Base-by-base conservation (phyloP, 805 yeast genomes). In the Wickerhamomyces rabaulensis region DNA sequence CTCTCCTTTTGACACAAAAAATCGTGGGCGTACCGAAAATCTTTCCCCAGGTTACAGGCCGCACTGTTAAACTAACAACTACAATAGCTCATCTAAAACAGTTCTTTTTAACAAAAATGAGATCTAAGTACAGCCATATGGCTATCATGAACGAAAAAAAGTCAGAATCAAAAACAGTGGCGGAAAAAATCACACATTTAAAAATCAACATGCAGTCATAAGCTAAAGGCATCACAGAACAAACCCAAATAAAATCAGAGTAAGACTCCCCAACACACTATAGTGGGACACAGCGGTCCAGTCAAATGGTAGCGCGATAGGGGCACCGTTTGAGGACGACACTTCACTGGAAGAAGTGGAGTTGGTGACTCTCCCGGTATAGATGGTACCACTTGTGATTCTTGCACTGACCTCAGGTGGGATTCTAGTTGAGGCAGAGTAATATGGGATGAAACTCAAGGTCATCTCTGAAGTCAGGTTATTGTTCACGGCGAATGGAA, bases 401-500 rank as follows among this genome's bases (percentile, higher is more conserved):
- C 45, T 35, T 10, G 49, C 54, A 16, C 49, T 46, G 26, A 49
- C 40, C 17, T 51, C 54, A 16, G 48, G 43, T 19, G 52, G 52
- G 9, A 51, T 31, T 4, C 22, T 31, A 2, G 46, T 20, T 4
- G 41, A 8, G 6, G 20, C 27, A 2, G 21, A 2, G 8, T 12
- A 21, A 3, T 41, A 17, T 16, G 40, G 13, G 9, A 37, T 25
- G 17, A 26, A 40, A 16, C 41, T 33, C 23, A 59, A 46, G 3
- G 55, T 51, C 21, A 46, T 22, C 1, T 40, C 9, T 1, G 45
- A 50, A 0, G 68, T 60, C 9, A 59, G 38, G 44, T 62, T 66
- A 25, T 61, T 61, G 1, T 61, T 42, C 6, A 62, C 62, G 1
- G 83, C 84, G 54, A 72, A 78, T 17, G 84, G 84, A 16, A 79